Base-by-base conservation (phyloP, 306 rosid species). In the Herpetospermum pedunculosum region DNA sequence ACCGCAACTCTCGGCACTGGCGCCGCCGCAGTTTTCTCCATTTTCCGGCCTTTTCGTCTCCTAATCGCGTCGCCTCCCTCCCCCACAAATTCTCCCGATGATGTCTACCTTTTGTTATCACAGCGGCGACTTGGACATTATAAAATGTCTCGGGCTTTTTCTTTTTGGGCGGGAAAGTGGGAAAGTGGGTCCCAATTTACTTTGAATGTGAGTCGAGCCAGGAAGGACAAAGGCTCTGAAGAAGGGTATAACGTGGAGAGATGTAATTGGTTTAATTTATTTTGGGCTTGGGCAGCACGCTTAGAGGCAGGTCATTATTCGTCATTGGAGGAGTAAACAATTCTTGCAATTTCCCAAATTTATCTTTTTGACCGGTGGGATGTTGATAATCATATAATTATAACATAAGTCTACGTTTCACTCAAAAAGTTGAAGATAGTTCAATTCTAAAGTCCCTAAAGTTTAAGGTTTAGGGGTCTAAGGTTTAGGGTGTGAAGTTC, bases 1-100 rank as follows among this genome's bases (percentile, higher is more conserved):
- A 72, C 80, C 0, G 25, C 80, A 53, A 80, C 78, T 76, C 72
- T 80, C 38, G 83, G 80, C 21, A 37, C 50, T 25, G 10, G 23
- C 21, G 3, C 16, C 26, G 2, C 52, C 40, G 2, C 3, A 4
- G 12, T 14, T 25, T 44, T 44, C 67, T 59, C 72, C 77, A 75
- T 75, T 75, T 29, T 26, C 16, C 13, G 28, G 1, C 18, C 58
- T n/a, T n/a, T n/a, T n/a, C n/a, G n/a, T 9, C 30, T 28, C 3
- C 63, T 16, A 6, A 13, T 40, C 13, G 9, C 13, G 13, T 21
- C 23, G 9, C 35, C 60, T 52, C 35, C 11, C 16, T 4, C 62
- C 32, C 1, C 60, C 16, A 23, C 12, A n/a, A n/a, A n/a, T n/a
- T n/a, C n/a, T n/a, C n/a, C n/a, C n/a, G n/a, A n/a, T n/a, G n/a